These are phyloP conservation scores for Rugonectria rugulosa DNA, from an alignment of 2,329 filamentous ascomycete genomes.

Conservation along the genomic window DNA sequence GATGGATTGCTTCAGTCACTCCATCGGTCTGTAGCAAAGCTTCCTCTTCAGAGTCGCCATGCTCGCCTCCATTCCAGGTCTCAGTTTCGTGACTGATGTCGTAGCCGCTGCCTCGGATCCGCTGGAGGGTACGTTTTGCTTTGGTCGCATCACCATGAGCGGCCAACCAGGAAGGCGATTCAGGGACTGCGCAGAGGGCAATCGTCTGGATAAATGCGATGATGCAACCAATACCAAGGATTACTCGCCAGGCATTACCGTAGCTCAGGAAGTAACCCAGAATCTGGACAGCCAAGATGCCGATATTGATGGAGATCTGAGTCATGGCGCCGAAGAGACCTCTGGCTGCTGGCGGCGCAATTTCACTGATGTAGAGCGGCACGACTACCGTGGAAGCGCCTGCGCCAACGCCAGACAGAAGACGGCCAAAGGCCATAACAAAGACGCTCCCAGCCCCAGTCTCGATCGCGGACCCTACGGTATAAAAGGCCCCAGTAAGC, in stretches of 20 bases:
- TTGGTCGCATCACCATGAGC: conserved; percentile 65
- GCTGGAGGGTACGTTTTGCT: conserved; percentile 74
- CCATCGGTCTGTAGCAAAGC: conserved; percentile 62
- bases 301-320: conserved; percentile 91
- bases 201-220: conserved; percentile 73
- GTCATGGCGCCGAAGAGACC: conserved; percentile 87
- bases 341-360: conserved; percentile 76
- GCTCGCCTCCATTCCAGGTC: conserved; percentile 60
- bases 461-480: conserved; percentile 78
- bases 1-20: conserved; percentile 33
- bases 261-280: conserved; percentile 89
- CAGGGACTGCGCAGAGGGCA: conserved; percentile 79
- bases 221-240: conserved; percentile 75
- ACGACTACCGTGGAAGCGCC: conserved; percentile 92
- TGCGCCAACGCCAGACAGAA: conserved; percentile 83
- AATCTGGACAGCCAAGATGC: conserved; percentile 83
- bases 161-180: conserved; percentile 89
- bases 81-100: conserved; percentile 79
- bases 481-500: conserved; percentile 77
- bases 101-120: conserved; percentile 73
- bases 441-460: conserved; percentile 73
- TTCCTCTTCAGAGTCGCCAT: conserved; percentile 69
- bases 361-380: conserved; percentile 92
- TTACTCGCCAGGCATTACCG: conserved; percentile 81
- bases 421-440: conserved; percentile 74